A percentile compares a stretch with the other conserved stretches of the same genome.
Conservation (phyloP, 1,284 basidiomycete species). For the Papiliotrema laurentii region DNA sequence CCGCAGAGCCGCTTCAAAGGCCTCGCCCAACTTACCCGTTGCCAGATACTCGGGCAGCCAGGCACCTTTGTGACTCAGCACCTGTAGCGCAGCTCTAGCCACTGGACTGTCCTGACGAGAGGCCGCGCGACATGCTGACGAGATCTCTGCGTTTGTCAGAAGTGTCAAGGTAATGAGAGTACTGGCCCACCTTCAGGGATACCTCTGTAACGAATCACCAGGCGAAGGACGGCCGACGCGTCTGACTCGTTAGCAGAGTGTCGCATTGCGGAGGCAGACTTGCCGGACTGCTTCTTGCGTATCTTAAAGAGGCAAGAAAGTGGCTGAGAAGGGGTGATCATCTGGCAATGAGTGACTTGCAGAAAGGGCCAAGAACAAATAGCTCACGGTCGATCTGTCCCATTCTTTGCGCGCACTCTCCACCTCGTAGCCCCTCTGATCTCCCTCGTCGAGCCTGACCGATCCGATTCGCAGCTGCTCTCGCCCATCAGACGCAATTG, state of each 20-base stretch:
- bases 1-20: background rate
- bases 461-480: constrained; percentile 36
- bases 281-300: constrained; percentile 5
- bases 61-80: constrained; percentile 4
- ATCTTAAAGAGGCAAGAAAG: constrained; percentile 45
- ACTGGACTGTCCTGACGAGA: background rate
- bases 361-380: background rate
- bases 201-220: constrained; percentile 36
- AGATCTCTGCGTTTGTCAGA: background rate
- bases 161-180: background rate
- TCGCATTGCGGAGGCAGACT: constrained; percentile 1
- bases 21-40: background rate
- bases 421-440: constrained; percentile 9
- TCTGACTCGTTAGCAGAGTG: constrained; percentile 3
- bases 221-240: constrained; percentile 20
- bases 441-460: constrained; percentile 22
- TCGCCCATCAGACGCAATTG: constrained; percentile 43
- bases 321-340: constrained; percentile 31
- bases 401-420: constrained; percentile 12
- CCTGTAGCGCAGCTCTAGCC: background rate
- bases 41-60: constrained; percentile 21
- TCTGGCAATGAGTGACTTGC: constrained; percentile 11
- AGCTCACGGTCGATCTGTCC: constrained; percentile 17
- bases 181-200: constrained; percentile 33
- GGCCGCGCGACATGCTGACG: background rate